These are phyloP conservation scores for Fusarium tricinctum DNA, from an alignment of 2,329 filamentous ascomycete species.

Conservation along the genomic window DNA sequence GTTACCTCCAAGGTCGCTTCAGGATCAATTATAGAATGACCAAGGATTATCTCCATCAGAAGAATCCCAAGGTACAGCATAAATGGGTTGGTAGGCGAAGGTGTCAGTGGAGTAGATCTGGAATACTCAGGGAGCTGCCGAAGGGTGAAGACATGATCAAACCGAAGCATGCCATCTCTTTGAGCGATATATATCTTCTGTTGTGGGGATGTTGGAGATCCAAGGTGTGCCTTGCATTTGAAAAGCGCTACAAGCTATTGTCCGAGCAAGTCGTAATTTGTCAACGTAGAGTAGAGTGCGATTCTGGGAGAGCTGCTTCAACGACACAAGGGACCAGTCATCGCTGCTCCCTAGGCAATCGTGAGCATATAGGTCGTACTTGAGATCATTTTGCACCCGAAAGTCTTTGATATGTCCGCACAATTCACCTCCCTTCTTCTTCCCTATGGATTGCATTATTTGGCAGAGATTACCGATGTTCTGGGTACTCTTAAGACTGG, in stretches of 20 bases:
- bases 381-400: fast-evolving
- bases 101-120: fast-evolving
- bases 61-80: conserved; percentile 11
- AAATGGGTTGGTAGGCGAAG: background rate
- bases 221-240: conserved; percentile 17
- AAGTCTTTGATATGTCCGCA: background rate
- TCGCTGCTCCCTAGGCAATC: background rate
- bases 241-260: background rate
- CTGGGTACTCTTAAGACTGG: too few relatives aligned
- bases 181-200: background rate
- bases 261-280: background rate
- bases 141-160: conserved; percentile 1
- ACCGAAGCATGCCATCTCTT: background rate
- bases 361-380: background rate
- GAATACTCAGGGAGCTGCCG: background rate
- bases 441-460: too few relatives aligned
- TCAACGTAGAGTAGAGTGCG: background rate
- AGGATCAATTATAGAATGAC: background rate
- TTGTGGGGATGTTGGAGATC: background rate
- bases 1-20: fast-evolving
- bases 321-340: background rate
- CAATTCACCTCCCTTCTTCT: background rate
- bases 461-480: too few relatives aligned
- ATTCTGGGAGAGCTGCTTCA: background rate
- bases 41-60: conserved; percentile 7